Percentiles rank a stretch among this genome's conserved stretches.
These are phyloP conservation scores for Hypocreales sp. DNA, from an alignment of 2,329 filamentous ascomycete species.

Conservation along the genomic window DNA sequence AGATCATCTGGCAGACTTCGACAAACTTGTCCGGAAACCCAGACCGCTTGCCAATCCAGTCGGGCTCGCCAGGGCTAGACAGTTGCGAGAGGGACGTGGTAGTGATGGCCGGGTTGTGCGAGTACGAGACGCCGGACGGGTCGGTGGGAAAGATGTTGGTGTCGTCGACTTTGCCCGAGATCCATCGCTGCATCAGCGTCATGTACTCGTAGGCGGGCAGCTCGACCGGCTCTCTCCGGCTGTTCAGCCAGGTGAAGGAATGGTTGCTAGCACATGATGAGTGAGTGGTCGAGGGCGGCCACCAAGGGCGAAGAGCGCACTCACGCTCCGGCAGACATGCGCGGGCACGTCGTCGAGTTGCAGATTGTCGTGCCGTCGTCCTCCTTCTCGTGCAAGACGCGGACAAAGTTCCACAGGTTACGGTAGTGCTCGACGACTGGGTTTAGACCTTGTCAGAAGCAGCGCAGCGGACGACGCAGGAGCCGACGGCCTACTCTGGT, in stretches of 20 bases:
- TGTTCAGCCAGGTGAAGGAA: constrained; percentile 93
- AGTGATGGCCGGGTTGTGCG: constrained; percentile 43
- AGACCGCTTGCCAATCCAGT: constrained; percentile 82
- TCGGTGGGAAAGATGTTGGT: constrained; percentile 82
- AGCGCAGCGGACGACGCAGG: background rate
- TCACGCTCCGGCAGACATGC: constrained; percentile 88
- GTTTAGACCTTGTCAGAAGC: constrained; percentile 2
- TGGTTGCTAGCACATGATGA: constrained; percentile 54
- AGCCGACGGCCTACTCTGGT: constrained; percentile 57
- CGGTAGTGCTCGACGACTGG: constrained; percentile 89
- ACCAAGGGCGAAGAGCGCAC: constrained; percentile 24
- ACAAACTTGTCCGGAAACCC: constrained; percentile 87
- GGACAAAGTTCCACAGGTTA: constrained; percentile 76
- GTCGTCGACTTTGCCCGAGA: constrained; percentile 89
- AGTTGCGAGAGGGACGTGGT: constrained; percentile 47
- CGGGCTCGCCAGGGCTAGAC: constrained; percentile 41
- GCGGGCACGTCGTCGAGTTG: constrained; percentile 70
- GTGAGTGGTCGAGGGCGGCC: background rate
- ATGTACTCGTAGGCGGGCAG: constrained; percentile 90
- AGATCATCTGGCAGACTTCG: constrained; percentile 81
- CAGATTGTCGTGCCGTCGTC: constrained; percentile 65
- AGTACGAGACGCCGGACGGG: constrained; percentile 51
- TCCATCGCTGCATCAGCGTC: constrained; percentile 92
- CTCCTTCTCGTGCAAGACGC: constrained; percentile 76
- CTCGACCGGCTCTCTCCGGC: constrained; percentile 73